Evolutionary conservation across 306 rosid genomes (phyloP), one percentile per base, ranked within the genome.

Genomic region (Trichosanthes truncata): DNA sequence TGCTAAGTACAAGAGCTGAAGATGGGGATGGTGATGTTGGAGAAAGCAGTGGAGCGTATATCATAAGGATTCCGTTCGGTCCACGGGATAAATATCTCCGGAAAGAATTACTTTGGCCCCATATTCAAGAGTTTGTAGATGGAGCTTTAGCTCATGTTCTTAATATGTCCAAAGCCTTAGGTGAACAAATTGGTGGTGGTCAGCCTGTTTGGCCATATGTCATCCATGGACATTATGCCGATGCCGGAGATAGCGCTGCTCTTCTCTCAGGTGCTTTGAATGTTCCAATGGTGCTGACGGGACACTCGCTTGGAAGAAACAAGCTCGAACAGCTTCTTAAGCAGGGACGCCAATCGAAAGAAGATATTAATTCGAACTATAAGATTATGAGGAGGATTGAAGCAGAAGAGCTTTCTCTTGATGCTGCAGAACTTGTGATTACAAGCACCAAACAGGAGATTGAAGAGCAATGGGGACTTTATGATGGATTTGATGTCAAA

Each of bases 381-480:
- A 90, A 89, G 88, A 93, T 93, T 73, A 90, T 84, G 95, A 91
- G 98, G 82, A 89, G 98, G 87, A 93, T 93, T 7, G 98, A 93
- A 81, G 98, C 88, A 53, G 95, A 93, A 79, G 98, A 91, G 78
- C 97, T 93, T 80, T 86, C 96, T 41, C 90, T 93, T 31, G 98
- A 93, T 83, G 91, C 97, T 59, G 96, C 98, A 61, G 98, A 93
- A 80, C 93, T 91, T 81, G 97, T 93, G 63, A 90, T 93, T 78
- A 93, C 98, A n/a, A 91, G 98, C 75, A 93, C 98, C 56, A 89
- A 82, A 79, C 98, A 93, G 83, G 98, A 93, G 84, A 91, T 91
- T 49, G 95, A 91, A 26, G 95, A 93, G 84, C 98, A 93, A 75
- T 93, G 98, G 98, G 98, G 98, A 31, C 97, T 93, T 43, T 93